Base-by-base conservation (phyloP, 305 asterid genomes). In the Withania somnifera region DNA sequence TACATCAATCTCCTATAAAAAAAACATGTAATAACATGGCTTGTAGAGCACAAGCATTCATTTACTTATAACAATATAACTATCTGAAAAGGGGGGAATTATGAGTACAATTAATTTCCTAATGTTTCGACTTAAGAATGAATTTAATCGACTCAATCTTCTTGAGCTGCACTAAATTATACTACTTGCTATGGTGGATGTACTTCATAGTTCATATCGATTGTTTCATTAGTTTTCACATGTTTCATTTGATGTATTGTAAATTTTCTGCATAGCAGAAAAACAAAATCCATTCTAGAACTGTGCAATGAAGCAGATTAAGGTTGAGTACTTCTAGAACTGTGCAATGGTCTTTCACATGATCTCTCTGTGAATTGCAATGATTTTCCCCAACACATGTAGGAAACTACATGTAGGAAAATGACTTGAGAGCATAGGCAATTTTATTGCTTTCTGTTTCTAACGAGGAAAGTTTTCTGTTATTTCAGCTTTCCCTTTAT, bases 401-500 rank as follows among this genome's bases (percentile, higher is more conserved):
- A n/a, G 67, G 67, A 26, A 28, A 28, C 22, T 34, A 28, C 42
- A 28, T 61, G 22, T 14, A 61, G 22, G 28, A 61, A 28, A 61
- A 61, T 61, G 69, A 61, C 20, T 60, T 60, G 68, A n/a, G 38
- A 60, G 11, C 42, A 61, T n/a, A 28, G 9, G 1, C 22, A 60
- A 61, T 28, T 61, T 28, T 61, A 7, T 61, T 61, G 69, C n/a
- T 66, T 66, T 66, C 17, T 11, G 10, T 19, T 66, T 66, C 51
- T 66, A 66, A 66, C 28, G 51, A 34, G 51, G 76, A 11, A 34
- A n/a, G 58, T 26, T 56, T 60, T 80, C 68, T 17, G 24, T 47
- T 79, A 56, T 84, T 58, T 87, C 97, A 95, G 98, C 93, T 92
- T 53, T 87, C 97, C 61, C 66, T 89, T 45, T 90, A 84, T 75